A percentile compares a stretch with the other conserved stretches of the same genome.
Evolutionary conservation across 352 stramenopile genomes (phyloP).

Genomic region (Phytopythium ostracodes): DNA sequence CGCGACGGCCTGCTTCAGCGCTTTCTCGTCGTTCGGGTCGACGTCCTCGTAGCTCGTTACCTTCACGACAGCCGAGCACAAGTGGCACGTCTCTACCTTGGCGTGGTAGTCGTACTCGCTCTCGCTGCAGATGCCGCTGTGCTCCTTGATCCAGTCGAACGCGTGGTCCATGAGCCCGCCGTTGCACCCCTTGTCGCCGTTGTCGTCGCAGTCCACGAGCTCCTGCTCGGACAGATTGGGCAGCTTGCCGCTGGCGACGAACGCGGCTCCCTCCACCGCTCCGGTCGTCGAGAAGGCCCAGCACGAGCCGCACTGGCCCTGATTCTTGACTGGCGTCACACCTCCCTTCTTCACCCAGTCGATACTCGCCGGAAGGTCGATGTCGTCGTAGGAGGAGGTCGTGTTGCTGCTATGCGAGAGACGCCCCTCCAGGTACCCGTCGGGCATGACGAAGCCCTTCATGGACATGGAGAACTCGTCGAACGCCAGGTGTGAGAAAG

Average conservation of each 20-base stretch:
- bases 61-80: slow-evolving; percentile 80
- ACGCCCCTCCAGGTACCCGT: slow-evolving; percentile 63
- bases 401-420: slow-evolving; percentile 30
- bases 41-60: slow-evolving; percentile 83
- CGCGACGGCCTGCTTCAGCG: slow-evolving; percentile 84
- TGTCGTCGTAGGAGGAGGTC: slow-evolving; percentile 15
- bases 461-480: slow-evolving; percentile 91
- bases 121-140: slow-evolving; percentile 91
- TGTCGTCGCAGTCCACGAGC: slow-evolving; percentile 96
- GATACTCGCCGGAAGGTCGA: slow-evolving; percentile 70
- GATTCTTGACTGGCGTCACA: slow-evolving; percentile 92
- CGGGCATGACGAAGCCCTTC: slow-evolving; percentile 46
- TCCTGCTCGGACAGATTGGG: slow-evolving; percentile 96
- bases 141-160: slow-evolving; percentile 93
- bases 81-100: slow-evolving; percentile 64
- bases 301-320: slow-evolving; percentile 94
- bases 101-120: slow-evolving; percentile 94
- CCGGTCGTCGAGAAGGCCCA: slow-evolving; percentile 97
- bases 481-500: slow-evolving; percentile 90
- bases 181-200: slow-evolving; percentile 95
- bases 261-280: slow-evolving; percentile 96
- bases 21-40: slow-evolving; percentile 64
- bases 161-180: slow-evolving; percentile 98
- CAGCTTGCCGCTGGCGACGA: slow-evolving; percentile 90
- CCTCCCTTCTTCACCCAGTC: slow-evolving; percentile 94